Conservation (phyloP, 345 rosid species). For the Acer negundo region DNA sequence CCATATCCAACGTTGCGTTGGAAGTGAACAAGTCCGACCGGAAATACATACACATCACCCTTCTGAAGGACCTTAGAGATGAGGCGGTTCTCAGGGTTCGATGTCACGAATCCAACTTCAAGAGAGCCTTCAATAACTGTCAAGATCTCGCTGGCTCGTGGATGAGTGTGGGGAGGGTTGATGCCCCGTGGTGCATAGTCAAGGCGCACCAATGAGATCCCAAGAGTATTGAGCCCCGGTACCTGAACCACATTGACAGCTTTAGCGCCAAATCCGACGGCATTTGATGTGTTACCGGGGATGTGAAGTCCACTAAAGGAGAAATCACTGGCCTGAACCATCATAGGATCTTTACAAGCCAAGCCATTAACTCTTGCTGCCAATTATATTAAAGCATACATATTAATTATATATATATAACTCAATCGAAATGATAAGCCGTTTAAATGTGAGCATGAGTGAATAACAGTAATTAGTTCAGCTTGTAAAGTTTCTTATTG, state of each 20-base stretch:
- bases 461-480: too few species aligned
- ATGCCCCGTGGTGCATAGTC: constrained; percentile 9
- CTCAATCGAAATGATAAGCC: too few species aligned
- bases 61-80: not conserved
- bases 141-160: constrained; percentile 16
- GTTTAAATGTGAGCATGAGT: too few species aligned
- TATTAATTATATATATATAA: too few species aligned
- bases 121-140: constrained; percentile 10
- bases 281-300: constrained; percentile 12
- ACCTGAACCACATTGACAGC: constrained; percentile 10
- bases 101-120: constrained; percentile 9
- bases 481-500: too few species aligned
- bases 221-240: constrained; percentile 13
- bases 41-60: constrained; percentile 20
- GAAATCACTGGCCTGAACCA: constrained; percentile 20
- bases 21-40: constrained; percentile 13
- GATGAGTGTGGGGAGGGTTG: constrained; percentile 15
- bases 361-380: constrained; percentile 19
- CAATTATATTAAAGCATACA: not conserved
- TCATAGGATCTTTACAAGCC: constrained; percentile 11
- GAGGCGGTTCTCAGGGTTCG: constrained; percentile 13
- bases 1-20: constrained; percentile 13
- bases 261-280: constrained; percentile 11
- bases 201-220: not conserved
- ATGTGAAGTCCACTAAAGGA: constrained; percentile 22